phyloP scores from a whole-genome alignment of 2,329 filamentous ascomycete species.

The Phyllosticta citribraziliensis region DNA sequence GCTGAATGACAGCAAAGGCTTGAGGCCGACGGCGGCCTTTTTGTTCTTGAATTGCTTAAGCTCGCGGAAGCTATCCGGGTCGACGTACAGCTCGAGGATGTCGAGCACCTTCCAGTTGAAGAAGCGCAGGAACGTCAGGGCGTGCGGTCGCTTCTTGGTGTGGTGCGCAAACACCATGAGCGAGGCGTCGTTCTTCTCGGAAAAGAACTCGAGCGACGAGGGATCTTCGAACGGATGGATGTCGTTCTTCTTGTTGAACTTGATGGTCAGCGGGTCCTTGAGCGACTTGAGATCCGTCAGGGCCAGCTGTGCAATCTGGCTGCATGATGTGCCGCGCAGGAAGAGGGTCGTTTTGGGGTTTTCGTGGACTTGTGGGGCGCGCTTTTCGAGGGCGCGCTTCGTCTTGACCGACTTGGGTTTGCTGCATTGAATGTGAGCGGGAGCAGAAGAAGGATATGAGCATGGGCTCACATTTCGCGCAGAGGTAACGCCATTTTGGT shows the following conservation, averaged over 20 bases:
- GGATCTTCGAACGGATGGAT: slow-evolving; percentile 92
- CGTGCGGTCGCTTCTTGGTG: slow-evolving; percentile 93
- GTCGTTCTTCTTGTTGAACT: slow-evolving; percentile 94
- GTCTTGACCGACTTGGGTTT: slow-evolving; percentile 77
- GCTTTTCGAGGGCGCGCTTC: slow-evolving; percentile 88
- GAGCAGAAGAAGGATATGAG: neutral
- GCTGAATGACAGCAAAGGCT: slow-evolving; percentile 85
- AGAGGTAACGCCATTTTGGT: slow-evolving; percentile 7
- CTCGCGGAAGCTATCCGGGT: slow-evolving; percentile 60
- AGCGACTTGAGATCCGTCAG: slow-evolving; percentile 77
- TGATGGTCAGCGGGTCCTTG: slow-evolving; percentile 74
- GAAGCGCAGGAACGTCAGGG: slow-evolving; percentile 69
- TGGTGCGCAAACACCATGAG: slow-evolving; percentile 75
- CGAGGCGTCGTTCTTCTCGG: slow-evolving; percentile 88
- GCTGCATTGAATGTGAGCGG: slow-evolving; percentile 24
- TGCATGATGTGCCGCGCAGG: slow-evolving; percentile 77
- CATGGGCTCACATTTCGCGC: slow-evolving; percentile 2
- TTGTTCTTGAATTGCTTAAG: slow-evolving; percentile 62
- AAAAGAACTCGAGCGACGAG: slow-evolving; percentile 85
- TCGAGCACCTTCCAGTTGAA: slow-evolving; percentile 85
- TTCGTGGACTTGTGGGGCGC: slow-evolving; percentile 79
- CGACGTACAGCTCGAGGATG: slow-evolving; percentile 84
- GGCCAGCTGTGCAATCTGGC: slow-evolving; percentile 71
- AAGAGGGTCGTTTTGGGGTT: slow-evolving; percentile 86
- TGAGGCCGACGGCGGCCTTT: slow-evolving; percentile 62